Conservation (phyloP, 2,329 filamentous ascomycete species). For the Colletotrichum nymphaeae region DNA sequence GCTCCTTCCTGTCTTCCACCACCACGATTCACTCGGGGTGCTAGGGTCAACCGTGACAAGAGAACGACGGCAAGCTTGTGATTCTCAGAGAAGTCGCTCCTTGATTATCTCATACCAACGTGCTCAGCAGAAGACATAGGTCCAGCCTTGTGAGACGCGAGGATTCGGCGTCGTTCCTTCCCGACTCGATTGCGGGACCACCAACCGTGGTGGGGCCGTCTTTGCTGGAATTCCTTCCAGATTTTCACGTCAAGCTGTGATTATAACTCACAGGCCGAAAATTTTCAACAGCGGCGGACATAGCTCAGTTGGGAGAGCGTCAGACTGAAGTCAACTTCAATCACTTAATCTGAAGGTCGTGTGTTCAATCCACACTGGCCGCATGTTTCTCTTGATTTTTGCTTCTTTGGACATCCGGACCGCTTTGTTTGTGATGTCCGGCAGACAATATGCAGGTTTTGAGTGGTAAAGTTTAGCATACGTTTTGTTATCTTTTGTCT, state of each 20-base stretch:
- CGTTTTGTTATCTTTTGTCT: neutral
- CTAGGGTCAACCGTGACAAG: too few species aligned
- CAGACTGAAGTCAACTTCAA: slow-evolving; percentile 35
- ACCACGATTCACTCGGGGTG: too few species aligned
- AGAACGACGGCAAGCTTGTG: too few species aligned
- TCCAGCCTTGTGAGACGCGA: too few species aligned
- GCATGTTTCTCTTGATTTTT: neutral
- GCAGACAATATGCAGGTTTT: neutral
- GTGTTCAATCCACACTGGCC: slow-evolving; percentile 33
- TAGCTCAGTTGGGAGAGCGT: slow-evolving; percentile 36
- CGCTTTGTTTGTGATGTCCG: too few species aligned
- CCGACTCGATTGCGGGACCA: too few species aligned
- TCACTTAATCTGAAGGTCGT: slow-evolving; percentile 34
- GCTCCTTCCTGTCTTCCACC: too few species aligned
- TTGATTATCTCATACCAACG: too few species aligned
- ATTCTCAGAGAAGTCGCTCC: too few species aligned
- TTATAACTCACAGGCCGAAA: fast-evolving
- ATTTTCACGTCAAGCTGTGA: neutral
- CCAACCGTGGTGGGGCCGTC: too few species aligned
- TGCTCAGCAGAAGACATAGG: too few species aligned
- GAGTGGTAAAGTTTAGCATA: neutral
- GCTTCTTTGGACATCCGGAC: neutral
- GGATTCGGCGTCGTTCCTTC: too few species aligned
- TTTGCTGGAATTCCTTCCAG: neutral
- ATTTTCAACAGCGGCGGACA: slow-evolving; percentile 12